These are phyloP conservation scores for Trichosporon sp. DNA, from an alignment of 1,284 basidiomycete species.

Conservation along the genomic window DNA sequence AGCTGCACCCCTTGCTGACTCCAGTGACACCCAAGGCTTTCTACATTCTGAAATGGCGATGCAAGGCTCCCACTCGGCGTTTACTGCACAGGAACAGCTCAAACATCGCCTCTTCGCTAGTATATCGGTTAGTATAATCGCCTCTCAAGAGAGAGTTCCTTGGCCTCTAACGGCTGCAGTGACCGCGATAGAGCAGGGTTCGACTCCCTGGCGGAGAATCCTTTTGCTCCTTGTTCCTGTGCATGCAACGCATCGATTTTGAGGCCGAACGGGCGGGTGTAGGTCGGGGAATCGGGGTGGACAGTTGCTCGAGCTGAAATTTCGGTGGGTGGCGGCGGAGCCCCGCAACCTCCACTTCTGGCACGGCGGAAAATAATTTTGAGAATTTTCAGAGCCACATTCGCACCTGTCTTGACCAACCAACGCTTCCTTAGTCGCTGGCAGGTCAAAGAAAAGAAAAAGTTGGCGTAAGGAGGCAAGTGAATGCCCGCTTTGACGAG, in stretches of 20 bases:
- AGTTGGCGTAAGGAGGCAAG: background rate
- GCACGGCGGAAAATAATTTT: background rate
- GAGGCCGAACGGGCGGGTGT: background rate
- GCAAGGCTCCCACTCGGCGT: background rate
- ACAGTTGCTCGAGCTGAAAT: background rate
- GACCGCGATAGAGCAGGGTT: conserved; percentile 4
- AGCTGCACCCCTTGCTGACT: too few species aligned
- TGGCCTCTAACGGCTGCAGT: background rate
- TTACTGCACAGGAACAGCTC: background rate
- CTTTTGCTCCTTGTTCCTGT: background rate
- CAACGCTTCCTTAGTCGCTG: background rate
- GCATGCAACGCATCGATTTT: background rate
- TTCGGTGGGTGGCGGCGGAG: background rate
- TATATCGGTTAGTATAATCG: conserved; percentile 7
- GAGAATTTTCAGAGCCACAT: background rate
- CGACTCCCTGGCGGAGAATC: conserved; percentile 5
- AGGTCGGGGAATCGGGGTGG: background rate
- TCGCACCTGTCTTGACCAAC: background rate
- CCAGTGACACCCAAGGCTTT: too few species aligned
- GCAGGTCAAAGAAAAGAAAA: background rate
- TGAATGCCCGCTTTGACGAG: background rate
- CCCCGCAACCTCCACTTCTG: background rate
- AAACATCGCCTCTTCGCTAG: background rate
- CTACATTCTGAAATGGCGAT: too few species aligned
- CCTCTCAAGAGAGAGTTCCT: conserved; percentile 4